Evolutionary conservation across 345 rosid species (phyloP).

Genomic region (Raphanus sativus): DNA sequence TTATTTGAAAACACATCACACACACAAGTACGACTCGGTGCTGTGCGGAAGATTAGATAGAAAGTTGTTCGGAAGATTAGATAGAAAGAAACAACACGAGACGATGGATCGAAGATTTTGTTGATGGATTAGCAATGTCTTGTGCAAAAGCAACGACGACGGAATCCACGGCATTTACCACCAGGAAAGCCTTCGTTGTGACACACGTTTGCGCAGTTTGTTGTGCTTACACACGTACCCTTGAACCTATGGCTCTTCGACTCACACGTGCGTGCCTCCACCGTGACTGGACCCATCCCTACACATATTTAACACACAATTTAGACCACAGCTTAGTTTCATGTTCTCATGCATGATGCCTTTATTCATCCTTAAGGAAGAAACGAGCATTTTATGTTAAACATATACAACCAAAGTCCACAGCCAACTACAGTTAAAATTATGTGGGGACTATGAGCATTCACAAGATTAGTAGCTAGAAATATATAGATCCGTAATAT

Average conservation of each 20-base stretch:
- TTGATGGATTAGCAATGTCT: slow-evolving; percentile 36
- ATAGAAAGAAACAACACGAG: background rate
- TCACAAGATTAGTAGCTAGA: background rate
- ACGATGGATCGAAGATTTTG: background rate
- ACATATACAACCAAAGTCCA: background rate
- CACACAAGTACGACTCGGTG: slow-evolving; percentile 24
- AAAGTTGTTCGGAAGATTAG: background rate
- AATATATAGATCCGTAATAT: background rate
- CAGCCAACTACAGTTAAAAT: background rate
- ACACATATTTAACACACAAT: background rate
- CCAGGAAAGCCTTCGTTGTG: slow-evolving; percentile 47
- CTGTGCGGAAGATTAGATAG: background rate
- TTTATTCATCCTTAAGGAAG: background rate
- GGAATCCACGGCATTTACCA: slow-evolving; percentile 49
- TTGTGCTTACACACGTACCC: slow-evolving; percentile 38
- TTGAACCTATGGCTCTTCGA: slow-evolving; percentile 48
- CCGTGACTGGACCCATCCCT: slow-evolving; percentile 40
- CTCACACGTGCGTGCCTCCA: slow-evolving; percentile 45
- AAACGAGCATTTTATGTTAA: background rate
- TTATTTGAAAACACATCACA: slow-evolving; percentile 31
- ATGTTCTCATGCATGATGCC: background rate
- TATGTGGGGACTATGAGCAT: background rate
- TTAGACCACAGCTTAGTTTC: background rate
- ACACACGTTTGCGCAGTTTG: slow-evolving; percentile 50
- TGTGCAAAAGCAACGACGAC: slow-evolving; percentile 58